Evolutionary conservation across 2,329 filamentous ascomycete species (phyloP).

Genomic region (Diaporthe capsici): DNA sequence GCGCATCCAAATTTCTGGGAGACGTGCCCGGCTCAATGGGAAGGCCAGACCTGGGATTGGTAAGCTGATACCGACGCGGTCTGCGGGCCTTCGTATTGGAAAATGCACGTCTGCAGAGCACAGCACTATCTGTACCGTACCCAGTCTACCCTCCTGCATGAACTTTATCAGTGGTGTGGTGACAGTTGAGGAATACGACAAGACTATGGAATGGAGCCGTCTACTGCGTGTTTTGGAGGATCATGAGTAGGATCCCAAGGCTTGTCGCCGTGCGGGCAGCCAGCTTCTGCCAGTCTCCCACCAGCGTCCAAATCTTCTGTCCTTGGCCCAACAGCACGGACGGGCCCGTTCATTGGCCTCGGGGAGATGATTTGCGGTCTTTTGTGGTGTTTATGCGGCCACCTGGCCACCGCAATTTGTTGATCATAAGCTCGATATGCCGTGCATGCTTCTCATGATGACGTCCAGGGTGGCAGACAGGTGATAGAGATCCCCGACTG

Average conservation of each 20-base stretch:
- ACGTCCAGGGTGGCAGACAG: neutral
- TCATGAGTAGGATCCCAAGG: conserved; percentile 14
- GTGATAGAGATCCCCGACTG: neutral
- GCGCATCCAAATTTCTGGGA: conserved; percentile 2
- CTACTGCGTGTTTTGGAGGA: neutral
- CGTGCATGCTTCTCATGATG: conserved; percentile 6
- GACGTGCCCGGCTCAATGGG: neutral
- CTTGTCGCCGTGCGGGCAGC: neutral
- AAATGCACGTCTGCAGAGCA: conserved; percentile 22
- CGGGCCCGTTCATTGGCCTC: neutral
- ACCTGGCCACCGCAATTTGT: neutral
- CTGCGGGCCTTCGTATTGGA: conserved; percentile 37
- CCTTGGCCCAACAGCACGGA: neutral
- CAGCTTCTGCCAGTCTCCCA: neutral
- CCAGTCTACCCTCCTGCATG: conserved; percentile 14
- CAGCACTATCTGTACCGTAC: conserved; percentile 4
- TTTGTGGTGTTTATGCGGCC: conserved; percentile 1
- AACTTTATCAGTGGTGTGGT: conserved; percentile 23
- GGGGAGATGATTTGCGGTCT: conserved; percentile 10
- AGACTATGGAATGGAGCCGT: neutral
- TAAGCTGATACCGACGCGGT: conserved; percentile 30
- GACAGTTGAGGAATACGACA: conserved; percentile 21
- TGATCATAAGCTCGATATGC: conserved; percentile 1
- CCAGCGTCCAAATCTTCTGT: neutral
- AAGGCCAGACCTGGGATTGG: neutral